A percentile compares a stretch with the other conserved stretches of the same genome.
Conservation (phyloP, 1,284 basidiomycete genomes). For the Boletellus deceptivus region DNA sequence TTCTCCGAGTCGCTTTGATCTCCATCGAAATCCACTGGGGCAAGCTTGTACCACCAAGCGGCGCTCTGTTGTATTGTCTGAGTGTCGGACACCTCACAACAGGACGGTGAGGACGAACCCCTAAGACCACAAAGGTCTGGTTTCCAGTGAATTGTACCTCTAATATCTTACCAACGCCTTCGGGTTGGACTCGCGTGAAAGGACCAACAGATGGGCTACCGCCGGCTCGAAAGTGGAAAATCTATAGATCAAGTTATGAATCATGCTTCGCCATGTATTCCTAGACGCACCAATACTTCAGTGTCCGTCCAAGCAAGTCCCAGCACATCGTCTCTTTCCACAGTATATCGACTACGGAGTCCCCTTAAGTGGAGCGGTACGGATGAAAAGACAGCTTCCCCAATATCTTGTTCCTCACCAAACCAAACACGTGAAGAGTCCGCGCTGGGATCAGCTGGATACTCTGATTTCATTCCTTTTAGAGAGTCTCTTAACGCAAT, state of each 20-base stretch:
- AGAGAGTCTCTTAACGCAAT: constrained; percentile 25
- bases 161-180: constrained; percentile 20
- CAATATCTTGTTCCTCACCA: constrained; percentile 26
- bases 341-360: constrained; percentile 21
- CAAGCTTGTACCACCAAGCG: constrained; percentile 25
- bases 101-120: constrained; percentile 17
- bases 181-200: constrained; percentile 16
- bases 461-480: not conserved
- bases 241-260: constrained; percentile 5
- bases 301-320: constrained; percentile 29
- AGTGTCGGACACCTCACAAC: constrained; percentile 3
- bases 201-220: not conserved
- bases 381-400: constrained; percentile 19
- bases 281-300: constrained; percentile 26
- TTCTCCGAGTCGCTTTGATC: constrained; percentile 10
- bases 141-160: constrained; percentile 24
- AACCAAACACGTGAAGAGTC: constrained; percentile 25
- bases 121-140: constrained; percentile 25
- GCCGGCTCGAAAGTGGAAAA: constrained; percentile 23
- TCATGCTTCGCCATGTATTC: not conserved
- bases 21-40: constrained; percentile 14
- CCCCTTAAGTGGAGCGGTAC: constrained; percentile 11
- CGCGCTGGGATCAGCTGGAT: constrained; percentile 7
- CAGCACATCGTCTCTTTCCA: constrained; percentile 22
- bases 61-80: constrained; percentile 12